Evolutionary conservation across 2,329 filamentous ascomycete genomes (phyloP), one percentile per base, ranked within the genome.

Genomic region (Pyricularia grisea): DNA sequence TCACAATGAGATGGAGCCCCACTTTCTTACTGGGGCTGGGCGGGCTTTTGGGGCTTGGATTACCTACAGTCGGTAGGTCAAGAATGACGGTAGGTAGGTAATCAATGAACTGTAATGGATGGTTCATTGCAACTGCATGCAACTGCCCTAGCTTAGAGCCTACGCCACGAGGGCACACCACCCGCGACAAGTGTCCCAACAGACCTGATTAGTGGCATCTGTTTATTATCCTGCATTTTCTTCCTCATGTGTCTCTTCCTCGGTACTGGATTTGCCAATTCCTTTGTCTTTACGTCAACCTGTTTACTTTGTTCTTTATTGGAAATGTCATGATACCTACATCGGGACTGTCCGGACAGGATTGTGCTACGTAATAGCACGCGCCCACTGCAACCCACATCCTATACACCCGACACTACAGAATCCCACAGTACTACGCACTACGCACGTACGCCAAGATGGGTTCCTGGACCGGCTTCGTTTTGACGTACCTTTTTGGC

Each of bases 401-500:
- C 20, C 31, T 33, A 25, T 60, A 61, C 20, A 31, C 33, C 63
- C 63, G 20, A 25, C 11, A 61, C 58, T 17, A 42, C 11, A 66
- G 28, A n/a, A 36, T 25, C 30, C 30, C 31, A 10, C 31, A 23
- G 12, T 25, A 25, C 31, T 25, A 42, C 30, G 14, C 14, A 36
- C 14, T 9, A 42, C 33, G 33, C 33, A 42, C 31, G 31, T n/a
- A 25, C n/a, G 65, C 20, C 30, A 76, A 75, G 73, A 87, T 88
- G 85, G 81, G 80, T 71, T 76, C 79, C 74, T 86, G 84, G 80
- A 81, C 81, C 36, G 77, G 77, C 74, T 88, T 94, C 76, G 82
- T 96, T 72, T 78, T 91, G 76, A 85, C 91, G 77, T 97, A 97
- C 83, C 77, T 97, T 73, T 80, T 97, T 70, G 94, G 94, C 79